Percentiles rank a stretch among this genome's conserved stretches.
These are phyloP conservation scores for Ascomycota sp. DNA, from an alignment of 2,329 filamentous ascomycete species.

Conservation along the genomic window DNA sequence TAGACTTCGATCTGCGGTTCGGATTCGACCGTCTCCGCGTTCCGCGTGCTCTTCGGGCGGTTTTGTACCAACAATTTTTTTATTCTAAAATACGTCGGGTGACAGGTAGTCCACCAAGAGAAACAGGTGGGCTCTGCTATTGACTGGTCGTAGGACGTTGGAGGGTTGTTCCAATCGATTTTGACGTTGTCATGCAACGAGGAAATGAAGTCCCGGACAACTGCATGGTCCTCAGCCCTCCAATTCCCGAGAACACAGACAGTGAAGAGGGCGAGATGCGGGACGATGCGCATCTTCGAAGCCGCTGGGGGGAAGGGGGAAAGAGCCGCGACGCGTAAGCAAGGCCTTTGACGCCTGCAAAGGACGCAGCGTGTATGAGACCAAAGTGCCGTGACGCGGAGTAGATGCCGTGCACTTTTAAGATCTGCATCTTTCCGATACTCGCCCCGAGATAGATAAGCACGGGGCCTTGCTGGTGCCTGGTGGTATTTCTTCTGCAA, in stretches of 20 bases:
- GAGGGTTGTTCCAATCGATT: slow-evolving; percentile 1
- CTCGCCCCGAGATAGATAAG: too few relatives aligned
- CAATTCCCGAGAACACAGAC: not conserved
- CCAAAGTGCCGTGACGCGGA: too few relatives aligned
- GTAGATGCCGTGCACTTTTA: too few relatives aligned
- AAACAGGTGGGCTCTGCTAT: not conserved
- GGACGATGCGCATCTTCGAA: not conserved
- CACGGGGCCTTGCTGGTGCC: too few relatives aligned
- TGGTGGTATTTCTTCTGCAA: too few relatives aligned
- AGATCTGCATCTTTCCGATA: too few relatives aligned
- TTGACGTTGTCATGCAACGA: not conserved
- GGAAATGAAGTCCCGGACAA: not conserved
- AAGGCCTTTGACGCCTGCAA: too few relatives aligned
- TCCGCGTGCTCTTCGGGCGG: not conserved
- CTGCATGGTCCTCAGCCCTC: not conserved
- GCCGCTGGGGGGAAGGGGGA: too few relatives aligned
- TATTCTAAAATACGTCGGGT: not conserved
- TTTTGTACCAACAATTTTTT: not conserved
- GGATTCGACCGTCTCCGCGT: not conserved
- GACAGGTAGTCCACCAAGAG: not conserved
- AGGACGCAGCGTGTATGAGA: too few relatives aligned
- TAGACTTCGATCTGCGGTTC: not conserved
- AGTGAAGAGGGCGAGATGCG: not conserved
- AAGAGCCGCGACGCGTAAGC: too few relatives aligned
- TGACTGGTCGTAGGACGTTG: not conserved